These are phyloP conservation scores for Trichophaea hybrida DNA, from an alignment of 2,329 filamentous ascomycete genomes.

Conservation along the genomic window DNA sequence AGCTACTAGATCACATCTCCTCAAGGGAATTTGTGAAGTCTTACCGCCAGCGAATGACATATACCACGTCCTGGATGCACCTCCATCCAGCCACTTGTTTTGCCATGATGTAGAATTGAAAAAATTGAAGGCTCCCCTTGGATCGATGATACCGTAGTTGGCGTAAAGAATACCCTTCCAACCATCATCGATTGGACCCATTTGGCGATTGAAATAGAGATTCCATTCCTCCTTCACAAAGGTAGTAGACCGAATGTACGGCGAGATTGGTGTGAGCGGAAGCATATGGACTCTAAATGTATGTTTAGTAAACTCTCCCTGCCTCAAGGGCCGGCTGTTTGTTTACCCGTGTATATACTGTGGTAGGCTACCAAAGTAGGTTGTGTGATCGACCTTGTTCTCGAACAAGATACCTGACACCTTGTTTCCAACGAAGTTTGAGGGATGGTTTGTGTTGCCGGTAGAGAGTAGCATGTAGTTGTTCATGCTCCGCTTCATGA, in stretches of 20 bases:
- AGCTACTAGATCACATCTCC: too few species aligned
- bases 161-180: constrained; percentile 78
- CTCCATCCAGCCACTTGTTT: constrained; percentile 58
- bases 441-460: constrained; percentile 58
- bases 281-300: constrained; percentile 66
- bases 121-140: constrained; percentile 54
- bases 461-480: constrained; percentile 69
- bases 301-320: constrained; percentile 22
- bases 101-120: constrained; percentile 56
- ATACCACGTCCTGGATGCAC: constrained; percentile 74
- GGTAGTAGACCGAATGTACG: constrained; percentile 47
- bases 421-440: constrained; percentile 67
- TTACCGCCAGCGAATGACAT: constrained; percentile 49
- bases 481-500: constrained; percentile 58
- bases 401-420: constrained; percentile 22
- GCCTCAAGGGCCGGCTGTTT: constrained; percentile 11
- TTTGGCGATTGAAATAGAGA: constrained; percentile 50
- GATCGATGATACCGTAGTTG: constrained; percentile 65
- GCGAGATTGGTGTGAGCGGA: constrained; percentile 53
- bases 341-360: constrained; percentile 49
- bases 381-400: constrained; percentile 58
- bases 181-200: constrained; percentile 32
- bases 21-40: too few species aligned
- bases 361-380: constrained; percentile 63
- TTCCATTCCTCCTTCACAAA: constrained; percentile 79